Conservation (phyloP, 305 asterid genomes). For the Fraxinus velutina region DNA sequence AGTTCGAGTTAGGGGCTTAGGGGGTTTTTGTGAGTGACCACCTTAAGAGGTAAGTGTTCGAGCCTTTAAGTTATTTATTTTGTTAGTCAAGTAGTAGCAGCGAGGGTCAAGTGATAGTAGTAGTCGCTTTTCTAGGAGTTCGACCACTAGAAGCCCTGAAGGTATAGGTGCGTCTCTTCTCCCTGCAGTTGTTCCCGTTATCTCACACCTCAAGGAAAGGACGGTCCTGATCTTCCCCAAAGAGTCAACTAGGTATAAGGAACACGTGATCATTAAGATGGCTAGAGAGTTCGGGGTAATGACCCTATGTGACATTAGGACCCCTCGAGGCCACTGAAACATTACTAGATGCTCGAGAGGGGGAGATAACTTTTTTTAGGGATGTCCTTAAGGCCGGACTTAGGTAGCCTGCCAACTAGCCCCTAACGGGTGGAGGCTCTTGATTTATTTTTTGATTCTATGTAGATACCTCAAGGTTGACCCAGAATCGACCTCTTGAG, state of each 20-base stretch:
- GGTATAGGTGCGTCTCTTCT: too few species aligned
- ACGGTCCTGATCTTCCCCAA: too few species aligned
- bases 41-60: neutral
- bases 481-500: neutral
- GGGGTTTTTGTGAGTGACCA: neutral
- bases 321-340: neutral
- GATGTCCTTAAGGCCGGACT: neutral
- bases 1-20: neutral
- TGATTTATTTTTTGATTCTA: too few species aligned
- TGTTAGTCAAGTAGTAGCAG: neutral
- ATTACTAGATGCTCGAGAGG: neutral
- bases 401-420: neutral
- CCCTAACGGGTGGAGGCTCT: neutral
- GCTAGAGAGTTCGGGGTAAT: neutral
- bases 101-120: neutral
- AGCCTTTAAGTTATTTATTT: neutral
- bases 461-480: neutral
- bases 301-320: neutral
- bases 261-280: neutral
- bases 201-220: neutral
- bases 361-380: neutral
- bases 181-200: neutral
- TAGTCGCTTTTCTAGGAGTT: neutral
- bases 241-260: neutral
- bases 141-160: neutral